Percentiles rank a stretch among this genome's conserved stretches.
Conservation (phyloP, 805 yeast species). For the Zygoascus ofunaensis region DNA sequence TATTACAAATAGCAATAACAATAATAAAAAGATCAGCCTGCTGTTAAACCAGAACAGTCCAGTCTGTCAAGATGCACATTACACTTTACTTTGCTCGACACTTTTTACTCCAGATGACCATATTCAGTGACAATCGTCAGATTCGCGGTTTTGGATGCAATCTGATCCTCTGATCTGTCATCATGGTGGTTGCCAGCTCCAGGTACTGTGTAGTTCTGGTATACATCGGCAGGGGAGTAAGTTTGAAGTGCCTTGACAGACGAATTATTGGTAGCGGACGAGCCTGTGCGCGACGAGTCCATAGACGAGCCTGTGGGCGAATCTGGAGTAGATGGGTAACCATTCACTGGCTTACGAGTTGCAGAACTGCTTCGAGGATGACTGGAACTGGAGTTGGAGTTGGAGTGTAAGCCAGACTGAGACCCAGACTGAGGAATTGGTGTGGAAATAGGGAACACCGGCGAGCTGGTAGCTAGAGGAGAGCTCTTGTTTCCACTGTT, state of each 20-base stretch:
- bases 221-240: background rate
- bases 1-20: too few relatives aligned
- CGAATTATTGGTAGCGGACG: slow-evolving; percentile 16
- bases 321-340: slow-evolving; percentile 14
- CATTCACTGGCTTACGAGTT: background rate
- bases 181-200: background rate
- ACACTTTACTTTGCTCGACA: too few relatives aligned
- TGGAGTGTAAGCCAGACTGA: too few relatives aligned
- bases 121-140: slow-evolving; percentile 17
- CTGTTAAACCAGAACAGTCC: too few relatives aligned
- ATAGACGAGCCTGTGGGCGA: slow-evolving; percentile 18
- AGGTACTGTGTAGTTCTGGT: background rate
- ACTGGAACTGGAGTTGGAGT: background rate
- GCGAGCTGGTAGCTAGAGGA: background rate
- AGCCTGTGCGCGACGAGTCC: slow-evolving; percentile 17
- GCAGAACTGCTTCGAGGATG: slow-evolving; percentile 1
- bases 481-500: background rate
- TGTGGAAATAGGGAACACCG: slow-evolving; percentile 2
- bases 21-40: too few relatives aligned
- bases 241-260: slow-evolving; percentile 7
- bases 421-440: background rate
- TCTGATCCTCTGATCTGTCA: slow-evolving; percentile 11
- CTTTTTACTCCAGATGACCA: too few relatives aligned
- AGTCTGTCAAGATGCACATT: too few relatives aligned
- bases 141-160: slow-evolving; percentile 20